These are phyloP conservation scores for Rasamsonia emersonii DNA, from an alignment of 2,329 filamentous ascomycete genomes.

Conservation along the genomic window DNA sequence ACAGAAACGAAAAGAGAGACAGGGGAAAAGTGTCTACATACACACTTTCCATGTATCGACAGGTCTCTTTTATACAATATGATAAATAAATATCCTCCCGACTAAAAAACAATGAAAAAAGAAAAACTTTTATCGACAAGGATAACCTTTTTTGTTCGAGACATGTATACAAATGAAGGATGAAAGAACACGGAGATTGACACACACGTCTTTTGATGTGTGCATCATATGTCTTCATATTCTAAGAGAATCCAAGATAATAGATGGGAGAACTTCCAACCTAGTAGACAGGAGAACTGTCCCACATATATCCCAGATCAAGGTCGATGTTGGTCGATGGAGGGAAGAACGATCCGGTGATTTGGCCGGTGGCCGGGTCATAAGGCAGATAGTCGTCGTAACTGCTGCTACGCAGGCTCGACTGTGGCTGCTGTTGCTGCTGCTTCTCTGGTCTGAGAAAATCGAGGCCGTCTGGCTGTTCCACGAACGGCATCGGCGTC, in stretches of 20 bases:
- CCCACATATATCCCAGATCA: slow-evolving; percentile 25
- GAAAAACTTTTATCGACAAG: no score
- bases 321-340: slow-evolving; percentile 19
- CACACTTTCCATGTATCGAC: no score
- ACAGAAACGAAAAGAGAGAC: no score
- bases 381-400: slow-evolving; percentile 26
- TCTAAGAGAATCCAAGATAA: no score
- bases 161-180: no score
- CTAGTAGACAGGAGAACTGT: no score
- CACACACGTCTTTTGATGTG: slow-evolving; percentile 1
- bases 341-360: slow-evolving; percentile 32
- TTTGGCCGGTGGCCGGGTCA: slow-evolving; percentile 26
- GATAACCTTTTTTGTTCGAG: no score
- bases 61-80: no score
- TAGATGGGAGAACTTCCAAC: no score
- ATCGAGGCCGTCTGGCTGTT: slow-evolving; percentile 17
- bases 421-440: slow-evolving; percentile 2
- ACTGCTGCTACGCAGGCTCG: slow-evolving; percentile 12
- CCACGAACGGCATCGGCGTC: slow-evolving; percentile 14
- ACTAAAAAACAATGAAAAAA: no score
- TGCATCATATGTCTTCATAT: slow-evolving; percentile 1
- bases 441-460: slow-evolving; percentile 22
- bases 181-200: not conserved
- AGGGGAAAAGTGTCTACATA: no score
- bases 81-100: no score